Evolutionary conservation across 192 early-diverging fungal species (phyloP).

Genomic region (Backusella tarrabulga): DNA sequence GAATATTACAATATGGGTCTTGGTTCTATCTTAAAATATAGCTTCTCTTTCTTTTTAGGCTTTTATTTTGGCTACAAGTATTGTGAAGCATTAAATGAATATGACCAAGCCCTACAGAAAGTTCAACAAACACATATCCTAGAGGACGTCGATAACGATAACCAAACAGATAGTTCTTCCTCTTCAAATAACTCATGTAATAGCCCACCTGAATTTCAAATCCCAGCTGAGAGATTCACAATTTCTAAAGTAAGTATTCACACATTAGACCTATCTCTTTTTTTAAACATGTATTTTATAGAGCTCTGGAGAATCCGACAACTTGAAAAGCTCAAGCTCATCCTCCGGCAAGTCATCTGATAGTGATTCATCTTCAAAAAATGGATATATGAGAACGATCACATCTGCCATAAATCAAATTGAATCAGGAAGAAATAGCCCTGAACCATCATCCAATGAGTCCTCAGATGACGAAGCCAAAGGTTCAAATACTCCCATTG

Average conservation of each 20-base stretch:
- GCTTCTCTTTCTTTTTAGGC: not conserved
- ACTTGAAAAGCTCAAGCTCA: too few species aligned
- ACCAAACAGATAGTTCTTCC: not conserved
- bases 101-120: not conserved
- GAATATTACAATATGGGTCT: not conserved
- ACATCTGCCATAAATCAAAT: too few species aligned
- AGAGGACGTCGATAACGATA: not conserved
- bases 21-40: not conserved
- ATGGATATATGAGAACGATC: too few species aligned
- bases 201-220: too few species aligned
- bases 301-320: not conserved
- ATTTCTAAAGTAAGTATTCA: too few species aligned
- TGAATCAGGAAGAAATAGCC: too few species aligned
- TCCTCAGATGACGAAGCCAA: too few species aligned
- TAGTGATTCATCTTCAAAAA: not conserved
- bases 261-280: too few species aligned
- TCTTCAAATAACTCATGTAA: not conserved
- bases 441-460: too few species aligned
- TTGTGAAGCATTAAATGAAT: not conserved
- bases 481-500: not conserved
- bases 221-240: too few species aligned
- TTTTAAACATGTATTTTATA: not conserved
- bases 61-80: not conserved
- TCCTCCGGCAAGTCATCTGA: too few species aligned
- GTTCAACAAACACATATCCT: not conserved